Base-by-base conservation (phyloP, 2,329 filamentous ascomycete species). In the Fonsecaea erecta region DNA sequence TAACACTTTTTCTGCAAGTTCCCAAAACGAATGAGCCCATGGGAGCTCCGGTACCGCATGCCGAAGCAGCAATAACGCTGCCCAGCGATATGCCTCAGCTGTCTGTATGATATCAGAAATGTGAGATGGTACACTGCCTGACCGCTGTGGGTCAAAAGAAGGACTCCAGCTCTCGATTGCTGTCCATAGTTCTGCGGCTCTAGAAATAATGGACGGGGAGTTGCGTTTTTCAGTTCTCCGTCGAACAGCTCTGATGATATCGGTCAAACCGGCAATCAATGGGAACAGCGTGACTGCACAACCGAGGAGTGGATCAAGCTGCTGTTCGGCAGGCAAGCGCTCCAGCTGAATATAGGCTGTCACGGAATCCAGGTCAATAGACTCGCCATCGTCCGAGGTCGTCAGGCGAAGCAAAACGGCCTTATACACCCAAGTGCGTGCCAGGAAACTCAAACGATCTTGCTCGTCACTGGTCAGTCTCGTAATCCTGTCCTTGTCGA, bases 351-450 rank as follows among this genome's bases (percentile, higher is more conserved):
- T 32, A 14, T 73, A 78, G 58, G 69, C 68, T 16, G 81, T 70
- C 6, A 81, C 76, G 52, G 78, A 77, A 35, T 84, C 80, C 57
- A 85, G 83, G 70, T 86, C 83, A 52, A 80, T 81, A 2, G 79
- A 80, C 12, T 86, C 84, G 26, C 85, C 84, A 24, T 84, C 81
- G 61, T 86, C 84, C 1, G 85, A 76, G 2, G 87, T 87, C 0
- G 88, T 90, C 40, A 91, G 77, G n/a, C 88, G 83, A 28, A 88
- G 85, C 66, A 90, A 86, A 32, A 90, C 88, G 73, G 90, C 87
- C 83, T 90, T 88, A 71, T 90, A 91, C 7, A 90, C 81, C 86
- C 87, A 90, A 7, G 85, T 86, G 72, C 89, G 90, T 75, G 86
- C 88, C 18, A 91, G 78, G 69, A 90, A 90, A 60, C 85, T 85